phyloP scores from a whole-genome alignment of 176 grass and related monocot genomes.

The Secale cereale region DNA sequence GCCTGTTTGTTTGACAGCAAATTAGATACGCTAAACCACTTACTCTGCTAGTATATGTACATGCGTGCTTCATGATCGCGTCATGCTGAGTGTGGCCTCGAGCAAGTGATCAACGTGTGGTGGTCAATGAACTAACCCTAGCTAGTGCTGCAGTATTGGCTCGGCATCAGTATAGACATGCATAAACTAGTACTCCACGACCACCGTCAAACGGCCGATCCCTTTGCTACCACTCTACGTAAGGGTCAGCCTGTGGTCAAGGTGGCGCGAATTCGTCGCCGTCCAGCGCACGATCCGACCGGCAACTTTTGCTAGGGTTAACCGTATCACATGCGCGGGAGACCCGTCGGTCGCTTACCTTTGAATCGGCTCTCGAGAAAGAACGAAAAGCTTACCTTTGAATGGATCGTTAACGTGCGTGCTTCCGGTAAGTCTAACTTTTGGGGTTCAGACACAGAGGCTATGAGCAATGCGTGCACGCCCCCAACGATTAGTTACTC shows the following conservation, averaged over 20 bases:
- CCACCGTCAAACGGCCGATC: not conserved
- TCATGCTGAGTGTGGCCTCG: conserved; percentile 22
- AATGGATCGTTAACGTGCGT: not conserved
- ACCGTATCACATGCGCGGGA: not conserved
- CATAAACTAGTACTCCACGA: not conserved
- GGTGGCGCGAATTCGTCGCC: not conserved
- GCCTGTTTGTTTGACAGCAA: not conserved
- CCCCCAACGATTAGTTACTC: not conserved
- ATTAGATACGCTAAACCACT: not conserved
- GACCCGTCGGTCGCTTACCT: conserved; percentile 24
- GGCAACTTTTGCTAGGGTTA: not conserved
- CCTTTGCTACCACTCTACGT: not conserved
- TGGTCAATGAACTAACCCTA: not conserved
- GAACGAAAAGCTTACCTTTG: conserved; percentile 6
- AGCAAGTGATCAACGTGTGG: not conserved
- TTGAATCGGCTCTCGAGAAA: not conserved
- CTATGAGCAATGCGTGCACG: conserved; percentile 26
- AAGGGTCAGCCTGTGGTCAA: conserved; percentile 9
- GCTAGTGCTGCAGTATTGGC: no score
- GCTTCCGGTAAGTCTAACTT: not conserved
- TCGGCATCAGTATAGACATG: no score
- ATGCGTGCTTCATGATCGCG: conserved; percentile 41
- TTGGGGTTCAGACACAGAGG: not conserved
- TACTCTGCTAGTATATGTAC: not conserved
- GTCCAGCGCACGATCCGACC: not conserved